These are phyloP conservation scores for Pezicula neosporulosa DNA, from an alignment of 2,329 filamentous ascomycete species.

Conservation along the genomic window DNA sequence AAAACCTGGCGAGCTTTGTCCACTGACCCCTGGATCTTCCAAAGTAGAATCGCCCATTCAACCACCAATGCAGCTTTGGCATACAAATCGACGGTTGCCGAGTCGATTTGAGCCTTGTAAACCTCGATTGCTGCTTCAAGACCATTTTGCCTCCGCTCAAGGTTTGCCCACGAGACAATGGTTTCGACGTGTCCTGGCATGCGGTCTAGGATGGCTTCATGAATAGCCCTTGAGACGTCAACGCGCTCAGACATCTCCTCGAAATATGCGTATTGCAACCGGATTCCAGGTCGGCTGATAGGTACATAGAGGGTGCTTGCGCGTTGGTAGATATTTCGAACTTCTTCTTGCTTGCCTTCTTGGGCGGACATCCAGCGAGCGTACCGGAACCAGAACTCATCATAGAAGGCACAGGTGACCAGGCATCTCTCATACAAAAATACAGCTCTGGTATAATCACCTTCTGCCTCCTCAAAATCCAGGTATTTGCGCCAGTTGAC, in stretches of 20 bases:
- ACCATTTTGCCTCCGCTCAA: conserved; percentile 78
- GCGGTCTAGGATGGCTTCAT: conserved; percentile 71
- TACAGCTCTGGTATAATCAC: conserved; percentile 68
- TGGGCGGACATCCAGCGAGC: conserved; percentile 89
- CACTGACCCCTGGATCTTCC: conserved; percentile 79
- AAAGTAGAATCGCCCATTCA: conserved; percentile 82
- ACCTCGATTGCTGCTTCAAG: conserved; percentile 81
- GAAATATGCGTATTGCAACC: conserved; percentile 90
- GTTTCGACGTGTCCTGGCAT: conserved; percentile 83
- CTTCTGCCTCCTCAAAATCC: conserved; percentile 89
- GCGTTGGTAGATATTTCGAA: conserved; percentile 86
- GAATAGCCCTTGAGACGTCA: conserved; percentile 79
- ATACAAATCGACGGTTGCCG: conserved; percentile 66
- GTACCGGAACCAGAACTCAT: conserved; percentile 98
- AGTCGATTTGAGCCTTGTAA: conserved; percentile 77
- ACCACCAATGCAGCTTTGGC: conserved; percentile 84
- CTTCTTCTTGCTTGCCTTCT: conserved; percentile 78
- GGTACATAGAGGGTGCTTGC: conserved; percentile 84
- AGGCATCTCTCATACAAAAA: conserved; percentile 94
- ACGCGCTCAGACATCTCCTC: conserved; percentile 80
- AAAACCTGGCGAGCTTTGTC: conserved; percentile 84
- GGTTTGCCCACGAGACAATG: conserved; percentile 82
- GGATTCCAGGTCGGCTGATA: conserved; percentile 77
- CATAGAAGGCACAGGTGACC: conserved; percentile 89
- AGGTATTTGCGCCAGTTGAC: conserved; percentile 94